Percentiles rank a stretch among this genome's conserved stretches.
These are phyloP conservation scores for Aspergillus fumigatus DNA, from an alignment of 2,329 filamentous ascomycete genomes.

Conservation along the genomic window DNA sequence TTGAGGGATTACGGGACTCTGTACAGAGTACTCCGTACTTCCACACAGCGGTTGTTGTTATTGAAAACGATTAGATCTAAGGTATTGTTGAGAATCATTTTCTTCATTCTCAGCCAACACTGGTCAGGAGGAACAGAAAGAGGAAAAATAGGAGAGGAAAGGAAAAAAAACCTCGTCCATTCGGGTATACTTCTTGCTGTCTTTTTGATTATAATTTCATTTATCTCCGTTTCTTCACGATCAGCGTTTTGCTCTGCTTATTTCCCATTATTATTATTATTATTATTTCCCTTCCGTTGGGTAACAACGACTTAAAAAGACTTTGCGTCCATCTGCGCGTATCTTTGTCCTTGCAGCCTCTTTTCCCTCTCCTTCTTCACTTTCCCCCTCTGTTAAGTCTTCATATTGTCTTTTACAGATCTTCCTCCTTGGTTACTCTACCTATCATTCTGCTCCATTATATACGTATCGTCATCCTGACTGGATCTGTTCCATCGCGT, in stretches of 20 bases:
- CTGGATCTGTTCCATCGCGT: not conserved
- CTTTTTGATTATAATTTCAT: not conserved
- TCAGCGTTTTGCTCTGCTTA: not conserved
- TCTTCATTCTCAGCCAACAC: not conserved
- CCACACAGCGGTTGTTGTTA: not conserved
- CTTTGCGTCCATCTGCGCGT: constrained; percentile 9
- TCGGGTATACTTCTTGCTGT: not conserved
- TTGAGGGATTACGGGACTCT: not conserved
- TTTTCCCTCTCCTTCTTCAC: not conserved
- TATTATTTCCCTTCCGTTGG: constrained; percentile 4
- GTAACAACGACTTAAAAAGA: constrained; percentile 9
- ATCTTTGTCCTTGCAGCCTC: constrained; percentile 6
- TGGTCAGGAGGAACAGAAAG: not conserved
- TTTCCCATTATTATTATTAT: not conserved
- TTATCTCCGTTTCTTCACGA: constrained; percentile 9
- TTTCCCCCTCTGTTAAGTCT: not conserved
- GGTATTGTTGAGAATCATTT: not conserved
- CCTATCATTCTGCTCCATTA: not conserved
- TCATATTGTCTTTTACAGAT: not conserved
- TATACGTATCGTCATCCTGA: not conserved
- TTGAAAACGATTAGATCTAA: not conserved
- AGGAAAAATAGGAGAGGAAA: not conserved
- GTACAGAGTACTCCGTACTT: not conserved
- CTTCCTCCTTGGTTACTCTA: not conserved
- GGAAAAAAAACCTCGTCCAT: not conserved